A percentile compares a stretch with the other conserved stretches of the same genome.
Evolutionary conservation across 768 basidiomycete species (phyloP).

Genomic region (Lactarius deliciosus): DNA sequence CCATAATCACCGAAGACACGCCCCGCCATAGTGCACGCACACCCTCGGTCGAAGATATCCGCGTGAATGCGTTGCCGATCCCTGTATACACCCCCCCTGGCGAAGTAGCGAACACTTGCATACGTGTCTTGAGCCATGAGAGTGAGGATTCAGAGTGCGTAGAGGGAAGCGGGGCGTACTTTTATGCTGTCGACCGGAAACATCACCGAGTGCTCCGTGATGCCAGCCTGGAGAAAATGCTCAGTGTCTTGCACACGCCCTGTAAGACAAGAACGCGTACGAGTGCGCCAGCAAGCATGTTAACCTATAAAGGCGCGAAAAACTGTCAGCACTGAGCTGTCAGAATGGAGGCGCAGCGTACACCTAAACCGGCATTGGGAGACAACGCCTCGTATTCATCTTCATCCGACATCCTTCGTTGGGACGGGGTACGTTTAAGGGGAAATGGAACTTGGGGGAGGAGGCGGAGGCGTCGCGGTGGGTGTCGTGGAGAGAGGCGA

Average conservation of each 20-base stretch:
- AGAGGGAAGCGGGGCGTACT: conserved; percentile 45
- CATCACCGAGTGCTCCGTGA: conserved; percentile 99
- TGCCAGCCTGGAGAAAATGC: conserved; percentile 71
- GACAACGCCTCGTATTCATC: conserved; percentile 66
- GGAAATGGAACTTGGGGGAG: background rate
- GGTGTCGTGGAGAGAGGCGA: background rate
- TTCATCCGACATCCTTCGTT: conserved; percentile 47
- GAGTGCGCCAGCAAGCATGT: conserved; percentile 96
- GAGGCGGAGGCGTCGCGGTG: background rate
- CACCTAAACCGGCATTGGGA: conserved; percentile 75
- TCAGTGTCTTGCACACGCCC: background rate
- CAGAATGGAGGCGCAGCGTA: conserved; percentile 38
- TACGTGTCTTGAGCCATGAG: conserved; percentile 73
- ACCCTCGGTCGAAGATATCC: conserved; percentile 94
- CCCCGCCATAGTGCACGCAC: conserved; percentile 91
- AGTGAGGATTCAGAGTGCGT: background rate
- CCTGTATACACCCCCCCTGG: conserved; percentile 86
- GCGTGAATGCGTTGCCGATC: conserved; percentile 85
- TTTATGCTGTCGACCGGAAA: conserved; percentile 99
- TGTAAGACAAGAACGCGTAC: conserved; percentile 49
- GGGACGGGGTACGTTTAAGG: background rate
- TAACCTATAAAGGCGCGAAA: conserved; percentile 56
- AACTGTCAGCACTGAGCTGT: conserved; percentile 20
- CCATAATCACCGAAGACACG: conserved; percentile 91
- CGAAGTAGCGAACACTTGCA: conserved; percentile 94